These are phyloP conservation scores for Lantana camara DNA, from an alignment of 257 asterid genomes.

Conservation along the genomic window DNA sequence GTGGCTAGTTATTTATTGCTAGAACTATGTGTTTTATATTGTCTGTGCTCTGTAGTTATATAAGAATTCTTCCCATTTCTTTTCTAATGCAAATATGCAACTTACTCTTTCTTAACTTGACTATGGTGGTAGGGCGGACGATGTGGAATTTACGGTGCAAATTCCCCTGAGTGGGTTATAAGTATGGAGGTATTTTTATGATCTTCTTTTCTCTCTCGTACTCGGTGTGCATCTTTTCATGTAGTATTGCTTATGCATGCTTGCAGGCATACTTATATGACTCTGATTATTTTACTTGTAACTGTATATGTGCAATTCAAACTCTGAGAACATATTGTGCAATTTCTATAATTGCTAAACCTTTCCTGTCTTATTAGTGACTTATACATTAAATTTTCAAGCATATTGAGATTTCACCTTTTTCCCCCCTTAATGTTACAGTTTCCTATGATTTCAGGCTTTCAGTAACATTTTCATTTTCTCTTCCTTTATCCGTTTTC, in stretches of 20 bases:
- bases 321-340: background rate
- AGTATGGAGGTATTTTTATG: constrained; percentile 81
- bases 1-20: background rate
- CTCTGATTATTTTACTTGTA: background rate
- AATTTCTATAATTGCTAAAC: background rate
- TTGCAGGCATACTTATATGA: background rate
- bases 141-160: constrained; percentile 96
- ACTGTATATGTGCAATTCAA: background rate
- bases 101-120: constrained; percentile 21
- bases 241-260: constrained; percentile 29
- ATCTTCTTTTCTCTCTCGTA: background rate
- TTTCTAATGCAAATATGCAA: background rate
- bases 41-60: background rate
- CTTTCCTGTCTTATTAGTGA: background rate
- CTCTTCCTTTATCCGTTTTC: constrained; percentile 10
- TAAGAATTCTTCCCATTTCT: background rate
- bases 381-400: background rate
- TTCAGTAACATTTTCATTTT: background rate
- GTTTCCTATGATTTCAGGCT: background rate
- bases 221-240: constrained; percentile 6
- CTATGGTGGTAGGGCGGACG: constrained; percentile 66
- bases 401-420: constrained; percentile 7
- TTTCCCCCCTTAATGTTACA: background rate
- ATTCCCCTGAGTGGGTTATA: constrained; percentile 90
- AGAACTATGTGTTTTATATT: background rate